These are phyloP conservation scores for Lithohypha guttulata DNA, from an alignment of 2,329 filamentous ascomycete genomes.

Conservation along the genomic window DNA sequence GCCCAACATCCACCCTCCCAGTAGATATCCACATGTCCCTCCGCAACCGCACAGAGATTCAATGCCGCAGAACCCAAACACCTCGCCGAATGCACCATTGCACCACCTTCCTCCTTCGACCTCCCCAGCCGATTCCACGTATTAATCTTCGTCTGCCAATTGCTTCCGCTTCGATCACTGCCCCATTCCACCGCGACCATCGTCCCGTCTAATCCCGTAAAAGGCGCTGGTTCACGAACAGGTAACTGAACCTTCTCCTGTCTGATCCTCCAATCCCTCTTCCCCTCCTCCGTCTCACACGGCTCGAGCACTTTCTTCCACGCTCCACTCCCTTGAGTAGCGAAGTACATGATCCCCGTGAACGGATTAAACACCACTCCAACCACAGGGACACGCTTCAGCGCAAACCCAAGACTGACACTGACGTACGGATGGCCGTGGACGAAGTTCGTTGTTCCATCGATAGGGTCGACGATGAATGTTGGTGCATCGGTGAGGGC, in stretches of 20 bases:
- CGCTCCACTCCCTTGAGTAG: slow-evolving; percentile 45
- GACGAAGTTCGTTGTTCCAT: slow-evolving; percentile 57
- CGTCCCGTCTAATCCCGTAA: slow-evolving; percentile 40
- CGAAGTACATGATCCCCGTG: slow-evolving; percentile 44
- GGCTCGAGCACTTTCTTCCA: slow-evolving; percentile 30
- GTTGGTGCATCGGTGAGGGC: slow-evolving; percentile 44
- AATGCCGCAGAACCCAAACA: slow-evolving; percentile 49
- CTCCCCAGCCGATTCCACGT: slow-evolving; percentile 42
- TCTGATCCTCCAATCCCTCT: slow-evolving; percentile 1
- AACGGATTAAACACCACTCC: slow-evolving; percentile 54
- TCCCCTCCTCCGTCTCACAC: slow-evolving; percentile 12
- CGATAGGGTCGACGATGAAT: slow-evolving; percentile 54
- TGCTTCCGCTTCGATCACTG: slow-evolving; percentile 44
- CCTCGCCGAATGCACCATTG: slow-evolving; percentile 51
- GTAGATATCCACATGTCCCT: slow-evolving; percentile 48
- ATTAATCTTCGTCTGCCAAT: slow-evolving; percentile 46
- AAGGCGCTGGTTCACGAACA: slow-evolving; percentile 20
- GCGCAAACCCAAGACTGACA: slow-evolving; percentile 48
- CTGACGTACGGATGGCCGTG: slow-evolving; percentile 49
- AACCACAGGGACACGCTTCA: slow-evolving; percentile 41
- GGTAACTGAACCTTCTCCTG: slow-evolving; percentile 26
- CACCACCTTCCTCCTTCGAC: slow-evolving; percentile 44
- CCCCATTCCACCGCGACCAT: slow-evolving; percentile 53
- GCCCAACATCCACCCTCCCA: slow-evolving; percentile 58
- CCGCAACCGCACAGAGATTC: slow-evolving; percentile 50